A percentile compares a stretch with the other conserved stretches of the same genome.
phyloP scores from a whole-genome alignment of 2,329 filamentous ascomycete genomes.

The Cladosporium sphaerospermum region DNA sequence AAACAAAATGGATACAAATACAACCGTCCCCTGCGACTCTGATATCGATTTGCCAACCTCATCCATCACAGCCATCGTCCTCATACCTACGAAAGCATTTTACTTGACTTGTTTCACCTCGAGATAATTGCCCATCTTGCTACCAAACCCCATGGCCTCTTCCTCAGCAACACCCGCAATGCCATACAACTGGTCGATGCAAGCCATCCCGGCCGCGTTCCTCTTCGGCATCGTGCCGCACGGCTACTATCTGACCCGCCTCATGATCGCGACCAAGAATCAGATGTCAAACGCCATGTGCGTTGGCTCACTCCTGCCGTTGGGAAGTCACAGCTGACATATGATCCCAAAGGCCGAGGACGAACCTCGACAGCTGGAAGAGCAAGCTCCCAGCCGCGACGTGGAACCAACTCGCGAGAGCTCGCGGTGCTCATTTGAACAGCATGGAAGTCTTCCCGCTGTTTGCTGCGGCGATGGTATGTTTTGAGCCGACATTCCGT shows the following conservation, averaged over 20 bases:
- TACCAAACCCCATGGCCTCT: background rate
- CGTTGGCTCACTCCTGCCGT: background rate
- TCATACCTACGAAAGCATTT: too few relatives aligned
- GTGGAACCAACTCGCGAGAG: conserved; percentile 21
- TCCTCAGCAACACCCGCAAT: background rate
- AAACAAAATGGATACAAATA: too few relatives aligned
- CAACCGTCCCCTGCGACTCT: too few relatives aligned
- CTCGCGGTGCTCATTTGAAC: conserved; percentile 39
- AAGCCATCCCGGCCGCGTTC: conserved; percentile 21
- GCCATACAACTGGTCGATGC: conserved; percentile 20
- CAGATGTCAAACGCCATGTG: conserved; percentile 15
- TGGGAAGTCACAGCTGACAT: background rate
- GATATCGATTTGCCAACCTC: too few relatives aligned
- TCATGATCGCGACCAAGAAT: conserved; percentile 22
- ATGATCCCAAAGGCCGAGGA: conserved; percentile 16
- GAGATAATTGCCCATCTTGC: too few relatives aligned
- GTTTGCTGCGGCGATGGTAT: conserved; percentile 33
- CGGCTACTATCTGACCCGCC: conserved; percentile 17
- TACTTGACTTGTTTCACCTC: too few relatives aligned
- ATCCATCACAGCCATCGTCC: too few relatives aligned
- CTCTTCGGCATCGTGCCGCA: conserved; percentile 20
- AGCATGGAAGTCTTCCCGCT: conserved; percentile 40
- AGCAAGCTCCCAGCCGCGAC: conserved; percentile 17
- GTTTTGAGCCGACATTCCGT: background rate
- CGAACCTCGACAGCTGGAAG: conserved; percentile 24